Percentiles rank a stretch among this genome's conserved stretches.
phyloP scores from a whole-genome alignment of 352 stramenopile genomes.

The Peronospora destructor region DNA sequence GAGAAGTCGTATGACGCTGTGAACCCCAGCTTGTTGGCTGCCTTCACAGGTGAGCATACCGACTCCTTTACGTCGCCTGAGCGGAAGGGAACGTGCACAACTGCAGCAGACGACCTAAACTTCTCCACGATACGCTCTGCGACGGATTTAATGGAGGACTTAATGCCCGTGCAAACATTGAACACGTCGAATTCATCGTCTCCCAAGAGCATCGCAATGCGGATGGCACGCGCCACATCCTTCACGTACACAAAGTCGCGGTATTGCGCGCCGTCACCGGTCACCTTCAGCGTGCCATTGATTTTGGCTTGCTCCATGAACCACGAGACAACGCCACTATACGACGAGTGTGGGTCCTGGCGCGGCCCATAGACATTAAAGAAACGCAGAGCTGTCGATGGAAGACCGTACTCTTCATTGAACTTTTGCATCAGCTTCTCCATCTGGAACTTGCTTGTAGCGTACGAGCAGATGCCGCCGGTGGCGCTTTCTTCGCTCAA shows the following conservation, averaged over 20 bases:
- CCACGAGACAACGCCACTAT: slow-evolving; percentile 79
- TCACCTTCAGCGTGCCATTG: slow-evolving; percentile 76
- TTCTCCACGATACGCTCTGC: slow-evolving; percentile 61
- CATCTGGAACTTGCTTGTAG: slow-evolving; percentile 82
- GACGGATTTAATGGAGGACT: slow-evolving; percentile 59
- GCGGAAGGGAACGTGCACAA: slow-evolving; percentile 62
- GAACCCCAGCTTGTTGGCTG: slow-evolving; percentile 65
- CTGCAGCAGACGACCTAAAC: slow-evolving; percentile 56
- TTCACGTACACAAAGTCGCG: slow-evolving; percentile 85
- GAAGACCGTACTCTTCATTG: slow-evolving; percentile 59
- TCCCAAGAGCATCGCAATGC: slow-evolving; percentile 62
- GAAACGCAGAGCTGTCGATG: slow-evolving; percentile 72
- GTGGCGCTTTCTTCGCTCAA: slow-evolving; percentile 66
- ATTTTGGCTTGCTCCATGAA: slow-evolving; percentile 85
- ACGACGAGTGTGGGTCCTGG: slow-evolving; percentile 76
- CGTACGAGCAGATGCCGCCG: slow-evolving; percentile 75
- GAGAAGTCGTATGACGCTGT: slow-evolving; percentile 58
- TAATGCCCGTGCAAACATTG: slow-evolving; percentile 78
- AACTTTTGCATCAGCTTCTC: slow-evolving; percentile 72
- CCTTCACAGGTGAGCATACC: slow-evolving; percentile 65
- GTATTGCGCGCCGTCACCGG: slow-evolving; percentile 69
- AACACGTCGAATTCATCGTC: slow-evolving; percentile 76
- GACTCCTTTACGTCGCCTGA: slow-evolving; percentile 79
- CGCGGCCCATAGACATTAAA: slow-evolving; percentile 83
- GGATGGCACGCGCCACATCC: slow-evolving; percentile 74